Base-by-base conservation (phyloP, 768 basidiomycete genomes). In the Artomyces pyxidatus region DNA sequence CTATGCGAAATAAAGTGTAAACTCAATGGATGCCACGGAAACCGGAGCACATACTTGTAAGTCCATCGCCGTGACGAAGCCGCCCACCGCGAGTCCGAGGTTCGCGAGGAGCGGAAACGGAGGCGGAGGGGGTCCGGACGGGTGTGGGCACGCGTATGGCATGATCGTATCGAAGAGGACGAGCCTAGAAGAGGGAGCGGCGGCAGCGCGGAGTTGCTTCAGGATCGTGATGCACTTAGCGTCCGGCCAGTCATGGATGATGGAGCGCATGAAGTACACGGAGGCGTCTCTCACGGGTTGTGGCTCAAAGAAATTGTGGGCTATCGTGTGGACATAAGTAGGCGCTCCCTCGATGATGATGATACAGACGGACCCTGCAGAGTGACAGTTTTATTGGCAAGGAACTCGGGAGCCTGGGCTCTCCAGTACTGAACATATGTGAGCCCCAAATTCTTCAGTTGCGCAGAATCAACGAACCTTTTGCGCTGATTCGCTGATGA, bases 171-270 rank as follows among this genome's bases (percentile, higher is more conserved):
- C 63, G 45, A 55, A 46, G 17, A 63, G 14, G 44, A 64, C 25
- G 22, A 64, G 55, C 25, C 43, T 49, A n/a, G 63, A 58, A 1
- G 23, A 27, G 5, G 55, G 44, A 3, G 43, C 29, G 21, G 62
- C 61, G 8, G 56, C 61, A 11, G 14, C 49, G 14, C 58, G 51
- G 21, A 62, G 50, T 14, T 57, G 44, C 17, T 49, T 32, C 6
- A 65, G 52, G 23, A 65, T 58, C 14, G 14, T 23, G 27, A 17
- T 32, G n/a, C 42, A 46, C 22, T 48, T 21, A 0, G 14, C 26
- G 37, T 59, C 56, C n/a, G 56, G 22, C 61, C 60, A 64, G 51
- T 63, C 59, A 48, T 65, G 64, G 37, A 63, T 22, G 38, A 60
- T 44, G 19, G 32, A 17, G 21, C 61, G 47, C 0, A 62, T 16